A percentile compares a stretch with the other conserved stretches of the same genome.
Evolutionary conservation across 108 stramenopile genomes (phyloP).

Genomic region (Skeletonema tropicum): DNA sequence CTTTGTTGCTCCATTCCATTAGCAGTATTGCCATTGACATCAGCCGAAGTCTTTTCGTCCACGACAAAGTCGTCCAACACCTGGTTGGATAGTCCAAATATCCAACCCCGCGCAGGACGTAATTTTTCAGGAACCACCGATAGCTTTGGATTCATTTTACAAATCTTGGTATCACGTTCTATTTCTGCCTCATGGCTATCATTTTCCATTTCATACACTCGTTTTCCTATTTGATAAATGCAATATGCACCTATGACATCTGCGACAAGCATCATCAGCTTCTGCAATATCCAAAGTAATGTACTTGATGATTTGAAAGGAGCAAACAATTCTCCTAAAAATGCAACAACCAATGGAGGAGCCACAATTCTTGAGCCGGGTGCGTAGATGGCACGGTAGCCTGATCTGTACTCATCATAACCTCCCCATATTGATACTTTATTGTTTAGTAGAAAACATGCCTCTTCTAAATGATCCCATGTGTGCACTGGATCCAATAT

Average conservation of each 20-base stretch:
- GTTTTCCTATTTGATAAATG: conserved; percentile 19
- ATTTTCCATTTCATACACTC: conserved; percentile 24
- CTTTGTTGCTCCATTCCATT: not conserved
- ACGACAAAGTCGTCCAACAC: not conserved
- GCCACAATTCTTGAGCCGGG: conserved; percentile 26
- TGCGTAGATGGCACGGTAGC: conserved; percentile 20
- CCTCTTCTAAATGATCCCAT: conserved; percentile 42
- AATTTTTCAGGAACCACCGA: conserved; percentile 34
- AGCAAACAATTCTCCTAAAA: conserved; percentile 23
- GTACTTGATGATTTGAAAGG: not conserved
- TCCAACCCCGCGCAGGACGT: conserved; percentile 47
- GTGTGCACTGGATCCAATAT: conserved; percentile 36
- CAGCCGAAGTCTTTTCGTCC: not conserved
- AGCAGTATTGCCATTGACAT: not conserved
- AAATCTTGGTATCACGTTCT: conserved; percentile 24
- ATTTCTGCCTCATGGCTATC: conserved; percentile 32
- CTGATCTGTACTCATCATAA: not conserved
- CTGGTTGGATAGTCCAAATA: conserved; percentile 39
- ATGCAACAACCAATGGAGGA: conserved; percentile 32
- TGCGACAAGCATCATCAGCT: conserved; percentile 16
- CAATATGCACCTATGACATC: conserved; percentile 39
- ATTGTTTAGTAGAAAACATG: conserved; percentile 24
- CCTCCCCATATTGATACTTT: not conserved
- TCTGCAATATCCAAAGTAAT: conserved; percentile 8
- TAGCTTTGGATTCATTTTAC: conserved; percentile 3